Percentiles rank a stretch among this genome's conserved stretches.
Evolutionary conservation across 129 eudicot species (phyloP).

Genomic region (Lonicera japonica): DNA sequence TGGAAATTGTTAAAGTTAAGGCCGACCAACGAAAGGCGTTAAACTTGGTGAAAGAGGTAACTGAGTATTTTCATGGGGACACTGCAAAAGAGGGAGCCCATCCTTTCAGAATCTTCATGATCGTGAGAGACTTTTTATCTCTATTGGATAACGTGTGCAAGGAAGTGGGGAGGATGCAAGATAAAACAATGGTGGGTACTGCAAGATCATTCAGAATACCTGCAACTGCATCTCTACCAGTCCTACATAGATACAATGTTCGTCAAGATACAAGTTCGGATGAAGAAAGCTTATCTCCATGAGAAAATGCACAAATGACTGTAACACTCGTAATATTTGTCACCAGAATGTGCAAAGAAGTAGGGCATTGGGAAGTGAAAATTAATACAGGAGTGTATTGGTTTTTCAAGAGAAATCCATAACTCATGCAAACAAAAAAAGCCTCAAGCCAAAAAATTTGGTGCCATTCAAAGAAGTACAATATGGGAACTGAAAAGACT

Average conservation of each 20-base stretch:
- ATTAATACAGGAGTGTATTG: conserved; percentile 9
- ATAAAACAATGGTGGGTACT: conserved; percentile 51
- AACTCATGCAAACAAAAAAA: conserved; percentile 19
- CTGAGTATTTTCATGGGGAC: conserved; percentile 92
- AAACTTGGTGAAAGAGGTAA: conserved; percentile 66
- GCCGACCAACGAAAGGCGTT: conserved; percentile 62
- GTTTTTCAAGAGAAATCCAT: conserved; percentile 8
- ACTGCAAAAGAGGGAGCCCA: conserved; percentile 83
- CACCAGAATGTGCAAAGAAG: no score
- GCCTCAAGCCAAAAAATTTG: conserved; percentile 12
- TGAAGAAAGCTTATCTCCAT: conserved; percentile 70
- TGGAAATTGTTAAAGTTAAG: conserved; percentile 52
- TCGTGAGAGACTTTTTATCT: conserved; percentile 80
- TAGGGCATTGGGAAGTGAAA: background rate
- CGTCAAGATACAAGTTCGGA: conserved; percentile 49
- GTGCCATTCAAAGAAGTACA: conserved; percentile 11
- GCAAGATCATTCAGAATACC: conserved; percentile 81
- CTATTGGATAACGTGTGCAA: conserved; percentile 82
- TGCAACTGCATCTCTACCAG: conserved; percentile 70
- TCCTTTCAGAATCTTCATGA: conserved; percentile 81
- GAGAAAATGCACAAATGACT: conserved; percentile 19
- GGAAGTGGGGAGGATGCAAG: conserved; percentile 85
- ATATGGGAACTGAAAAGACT: conserved; percentile 11
- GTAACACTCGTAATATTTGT: conserved; percentile 6
- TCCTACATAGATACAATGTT: conserved; percentile 59